Evolutionary conservation across 2,329 filamentous ascomycete genomes (phyloP).

Genomic region (Aspergillus caelatus): DNA sequence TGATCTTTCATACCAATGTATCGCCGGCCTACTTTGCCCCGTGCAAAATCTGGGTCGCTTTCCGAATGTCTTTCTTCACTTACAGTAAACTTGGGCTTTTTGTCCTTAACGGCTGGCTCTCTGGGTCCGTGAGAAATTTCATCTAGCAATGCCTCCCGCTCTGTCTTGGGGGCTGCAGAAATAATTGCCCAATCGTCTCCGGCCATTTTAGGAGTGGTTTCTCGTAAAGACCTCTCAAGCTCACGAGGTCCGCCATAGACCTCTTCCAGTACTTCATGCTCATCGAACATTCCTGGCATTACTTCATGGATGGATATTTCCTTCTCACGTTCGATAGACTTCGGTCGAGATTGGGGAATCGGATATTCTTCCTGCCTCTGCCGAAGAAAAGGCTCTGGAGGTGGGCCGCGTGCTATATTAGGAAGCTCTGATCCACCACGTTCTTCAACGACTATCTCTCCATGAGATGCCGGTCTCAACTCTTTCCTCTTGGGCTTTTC

Average conservation of each 20-base stretch:
- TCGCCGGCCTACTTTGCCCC: conserved; percentile 48
- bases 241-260: conserved; percentile 69
- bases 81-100: conserved; percentile 72
- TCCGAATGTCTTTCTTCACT: conserved; percentile 63
- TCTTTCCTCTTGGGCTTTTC: conserved; percentile 49
- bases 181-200: conserved; percentile 75
- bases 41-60: conserved; percentile 54
- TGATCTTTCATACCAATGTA: conserved; percentile 41
- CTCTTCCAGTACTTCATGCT: conserved; percentile 56
- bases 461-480: conserved; percentile 58
- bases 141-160: conserved; percentile 69
- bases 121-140: conserved; percentile 78
- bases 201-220: conserved; percentile 59
- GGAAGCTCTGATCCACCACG: conserved; percentile 47
- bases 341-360: conserved; percentile 31
- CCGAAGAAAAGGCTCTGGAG: conserved; percentile 23
- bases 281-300: conserved; percentile 25
- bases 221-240: conserved; percentile 64
- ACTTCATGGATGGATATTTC: conserved; percentile 26
- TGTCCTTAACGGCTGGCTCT: conserved; percentile 77
- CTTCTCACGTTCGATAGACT: conserved; percentile 29
- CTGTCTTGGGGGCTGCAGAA: conserved; percentile 81
- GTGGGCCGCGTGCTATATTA: conserved; percentile 39
- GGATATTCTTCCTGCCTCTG: conserved; percentile 25
- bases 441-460: conserved; percentile 64